Percentiles rank a stretch among this genome's conserved stretches.
Evolutionary conservation across 2,329 filamentous ascomycete species (phyloP).

Genomic region (Blastomyces silverae): DNA sequence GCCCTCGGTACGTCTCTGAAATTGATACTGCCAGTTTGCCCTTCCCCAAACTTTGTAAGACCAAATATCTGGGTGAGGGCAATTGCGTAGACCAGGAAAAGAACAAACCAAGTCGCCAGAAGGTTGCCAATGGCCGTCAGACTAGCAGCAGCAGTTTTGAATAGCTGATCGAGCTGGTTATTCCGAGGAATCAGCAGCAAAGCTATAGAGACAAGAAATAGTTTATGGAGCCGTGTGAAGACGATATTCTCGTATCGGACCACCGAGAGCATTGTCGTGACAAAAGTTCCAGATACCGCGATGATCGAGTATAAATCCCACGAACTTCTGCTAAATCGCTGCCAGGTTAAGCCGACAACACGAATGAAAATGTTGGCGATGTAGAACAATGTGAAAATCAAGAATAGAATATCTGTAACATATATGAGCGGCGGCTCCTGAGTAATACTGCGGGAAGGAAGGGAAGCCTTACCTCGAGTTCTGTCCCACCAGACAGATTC

Average conservation of each 20-base stretch:
- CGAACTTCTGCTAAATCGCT: conserved; percentile 80
- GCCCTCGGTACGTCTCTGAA: conserved; percentile 92
- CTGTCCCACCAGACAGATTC: conserved; percentile 65
- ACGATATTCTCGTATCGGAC: conserved; percentile 49
- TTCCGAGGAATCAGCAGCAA: conserved; percentile 90
- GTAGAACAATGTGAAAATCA: conserved; percentile 75
- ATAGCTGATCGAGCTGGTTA: conserved; percentile 92
- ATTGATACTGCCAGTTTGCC: conserved; percentile 74
- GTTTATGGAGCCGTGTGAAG: conserved; percentile 83
- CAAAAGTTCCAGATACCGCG: conserved; percentile 70
- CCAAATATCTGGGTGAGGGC: conserved; percentile 94
- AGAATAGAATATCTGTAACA: conserved; percentile 61
- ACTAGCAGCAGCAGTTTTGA: conserved; percentile 96
- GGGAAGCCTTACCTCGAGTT: conserved; percentile 49
- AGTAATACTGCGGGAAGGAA: not conserved
- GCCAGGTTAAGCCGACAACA: conserved; percentile 83
- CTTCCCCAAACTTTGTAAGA: conserved; percentile 73
- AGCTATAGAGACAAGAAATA: conserved; percentile 84
- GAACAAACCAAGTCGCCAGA: conserved; percentile 91
- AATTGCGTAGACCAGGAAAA: conserved; percentile 94
- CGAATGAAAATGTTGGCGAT: conserved; percentile 75
- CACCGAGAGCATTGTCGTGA: conserved; percentile 72
- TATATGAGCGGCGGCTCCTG: not conserved
- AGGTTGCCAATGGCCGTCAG: conserved; percentile 84
- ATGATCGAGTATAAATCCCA: conserved; percentile 91